phyloP scores from a whole-genome alignment of 768 basidiomycete species.

The Crepidotus variabilis region DNA sequence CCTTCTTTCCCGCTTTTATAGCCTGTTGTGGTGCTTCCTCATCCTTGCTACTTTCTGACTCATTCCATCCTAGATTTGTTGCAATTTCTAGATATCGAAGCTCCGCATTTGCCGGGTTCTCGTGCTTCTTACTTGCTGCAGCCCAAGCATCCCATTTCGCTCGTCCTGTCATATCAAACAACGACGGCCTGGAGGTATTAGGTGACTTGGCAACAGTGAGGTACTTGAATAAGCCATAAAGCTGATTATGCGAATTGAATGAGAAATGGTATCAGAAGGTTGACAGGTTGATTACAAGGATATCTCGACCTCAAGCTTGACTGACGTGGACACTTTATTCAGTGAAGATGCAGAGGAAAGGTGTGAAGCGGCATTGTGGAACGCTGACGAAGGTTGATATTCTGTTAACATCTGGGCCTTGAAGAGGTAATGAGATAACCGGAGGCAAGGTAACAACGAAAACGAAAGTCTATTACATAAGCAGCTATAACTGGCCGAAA shows the following conservation, averaged over 20 bases:
- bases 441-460: not conserved
- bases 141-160: conserved; percentile 91
- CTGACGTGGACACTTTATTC: conserved; percentile 49
- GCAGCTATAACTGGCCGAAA: not conserved
- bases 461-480: conserved; percentile 7
- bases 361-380: conserved; percentile 61
- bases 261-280: conserved; percentile 24
- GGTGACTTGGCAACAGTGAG: conserved; percentile 59
- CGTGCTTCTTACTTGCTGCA: conserved; percentile 44
- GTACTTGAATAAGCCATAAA: conserved; percentile 85
- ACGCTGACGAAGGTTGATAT: conserved; percentile 28
- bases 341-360: conserved; percentile 55
- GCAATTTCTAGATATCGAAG: conserved; percentile 68
- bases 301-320: conserved; percentile 71
- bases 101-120: conserved; percentile 47
- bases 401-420: conserved; percentile 5
- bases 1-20: conserved; percentile 1
- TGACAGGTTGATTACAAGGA: conserved; percentile 17
- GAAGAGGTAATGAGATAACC: not conserved
- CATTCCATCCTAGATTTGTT: conserved; percentile 62
- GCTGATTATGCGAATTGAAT: conserved; percentile 38
- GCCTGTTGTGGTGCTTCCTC: not conserved
- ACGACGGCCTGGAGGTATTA: conserved; percentile 55
- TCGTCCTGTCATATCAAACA: conserved; percentile 76
- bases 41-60: conserved; percentile 17